These are phyloP conservation scores for Podila horticola DNA, from an alignment of 192 early-diverging fungal species.

Conservation along the genomic window DNA sequence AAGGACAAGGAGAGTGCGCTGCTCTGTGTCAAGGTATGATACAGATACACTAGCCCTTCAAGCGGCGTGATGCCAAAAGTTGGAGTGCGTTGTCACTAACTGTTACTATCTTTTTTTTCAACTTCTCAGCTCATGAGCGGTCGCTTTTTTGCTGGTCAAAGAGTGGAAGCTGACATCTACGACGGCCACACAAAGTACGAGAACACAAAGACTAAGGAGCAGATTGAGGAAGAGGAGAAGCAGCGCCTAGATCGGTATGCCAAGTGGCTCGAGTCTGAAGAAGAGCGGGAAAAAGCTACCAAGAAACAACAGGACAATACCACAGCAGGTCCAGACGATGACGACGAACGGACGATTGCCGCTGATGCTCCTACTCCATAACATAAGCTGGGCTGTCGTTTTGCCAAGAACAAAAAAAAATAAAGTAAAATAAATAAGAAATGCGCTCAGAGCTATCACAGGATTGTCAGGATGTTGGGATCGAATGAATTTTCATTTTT, in stretches of 20 bases:
- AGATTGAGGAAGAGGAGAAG: conserved; percentile 79
- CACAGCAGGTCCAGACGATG: neutral
- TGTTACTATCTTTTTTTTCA: neutral
- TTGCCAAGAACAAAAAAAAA: no score
- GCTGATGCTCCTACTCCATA: conserved; percentile 38
- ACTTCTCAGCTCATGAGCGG: conserved; percentile 77
- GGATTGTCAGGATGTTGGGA: no score
- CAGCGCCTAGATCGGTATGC: conserved; percentile 86
- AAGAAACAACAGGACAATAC: neutral
- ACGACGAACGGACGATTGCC: conserved; percentile 8
- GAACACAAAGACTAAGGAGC: conserved; percentile 61
- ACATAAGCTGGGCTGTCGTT: neutral
- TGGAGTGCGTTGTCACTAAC: neutral
- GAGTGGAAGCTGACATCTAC: conserved; percentile 80
- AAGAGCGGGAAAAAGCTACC: conserved; percentile 7
- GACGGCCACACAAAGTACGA: conserved; percentile 88
- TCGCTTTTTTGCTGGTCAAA: conserved; percentile 88
- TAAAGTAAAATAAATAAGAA: no score
- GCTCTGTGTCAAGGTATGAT: conserved; percentile 80
- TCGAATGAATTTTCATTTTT: no score
- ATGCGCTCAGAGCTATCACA: no score
- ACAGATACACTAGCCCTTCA: conserved; percentile 59
- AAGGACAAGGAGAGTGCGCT: conserved; percentile 81
- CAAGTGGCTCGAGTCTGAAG: conserved; percentile 84
- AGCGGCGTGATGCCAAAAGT: no score